These are phyloP conservation scores for Styphnolobium japonicum DNA, from an alignment of 306 rosid genomes.

Conservation along the genomic window DNA sequence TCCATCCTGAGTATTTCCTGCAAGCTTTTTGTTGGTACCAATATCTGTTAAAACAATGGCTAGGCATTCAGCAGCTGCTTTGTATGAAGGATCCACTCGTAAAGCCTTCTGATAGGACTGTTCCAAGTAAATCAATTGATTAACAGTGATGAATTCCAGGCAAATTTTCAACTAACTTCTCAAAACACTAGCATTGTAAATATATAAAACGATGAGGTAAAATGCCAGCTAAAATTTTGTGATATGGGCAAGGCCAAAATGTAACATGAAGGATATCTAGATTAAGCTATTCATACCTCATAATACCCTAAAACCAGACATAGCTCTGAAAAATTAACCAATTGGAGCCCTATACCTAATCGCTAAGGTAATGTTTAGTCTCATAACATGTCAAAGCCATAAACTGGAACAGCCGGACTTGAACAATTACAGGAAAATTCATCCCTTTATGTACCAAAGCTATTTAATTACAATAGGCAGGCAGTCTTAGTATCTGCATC, in stretches of 20 bases:
- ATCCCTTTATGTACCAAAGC: background rate
- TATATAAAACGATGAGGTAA: background rate
- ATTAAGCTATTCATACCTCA: background rate
- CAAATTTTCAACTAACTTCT: conserved; percentile 11
- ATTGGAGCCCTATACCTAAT: background rate
- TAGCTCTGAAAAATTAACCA: background rate
- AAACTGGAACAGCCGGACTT: conserved; percentile 2
- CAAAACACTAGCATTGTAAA: background rate
- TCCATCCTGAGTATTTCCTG: conserved; percentile 95
- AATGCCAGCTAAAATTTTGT: background rate
- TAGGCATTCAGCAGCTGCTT: conserved; percentile 90
- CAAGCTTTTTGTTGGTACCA: conserved; percentile 96
- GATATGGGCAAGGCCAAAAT: background rate
- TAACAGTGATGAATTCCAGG: background rate
- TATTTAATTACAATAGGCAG: background rate
- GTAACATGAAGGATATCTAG: background rate
- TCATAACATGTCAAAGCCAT: background rate
- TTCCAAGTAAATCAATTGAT: conserved; percentile 35
- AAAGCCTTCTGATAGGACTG: conserved; percentile 98
- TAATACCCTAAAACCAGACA: background rate
- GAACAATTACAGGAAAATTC: background rate
- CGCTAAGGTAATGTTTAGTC: background rate
- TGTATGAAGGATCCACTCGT: conserved; percentile 72
- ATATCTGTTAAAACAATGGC: conserved; percentile 98
- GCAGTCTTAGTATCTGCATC: conserved; percentile 9